phyloP scores from a whole-genome alignment of 2,329 filamentous ascomycete genomes.

The Myriosclerotinia duriaeana region DNA sequence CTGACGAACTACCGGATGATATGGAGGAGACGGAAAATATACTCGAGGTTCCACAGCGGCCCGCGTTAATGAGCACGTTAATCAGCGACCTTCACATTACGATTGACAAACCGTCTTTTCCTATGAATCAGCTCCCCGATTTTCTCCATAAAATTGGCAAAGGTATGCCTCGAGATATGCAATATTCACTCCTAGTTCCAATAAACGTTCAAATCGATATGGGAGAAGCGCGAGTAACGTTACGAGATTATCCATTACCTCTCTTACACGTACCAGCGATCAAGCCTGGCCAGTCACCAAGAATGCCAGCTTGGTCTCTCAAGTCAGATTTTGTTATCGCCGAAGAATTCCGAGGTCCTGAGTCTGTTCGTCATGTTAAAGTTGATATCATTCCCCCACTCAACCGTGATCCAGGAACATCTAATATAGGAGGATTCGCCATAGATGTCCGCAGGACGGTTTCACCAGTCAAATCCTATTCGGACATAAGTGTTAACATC shows the following conservation, averaged over 20 bases:
- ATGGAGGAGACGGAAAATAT: constrained; percentile 81
- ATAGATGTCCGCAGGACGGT: constrained; percentile 89
- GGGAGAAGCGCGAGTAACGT: constrained; percentile 80
- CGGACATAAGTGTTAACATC: constrained; percentile 86
- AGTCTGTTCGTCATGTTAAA: constrained; percentile 76
- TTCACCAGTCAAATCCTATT: constrained; percentile 93
- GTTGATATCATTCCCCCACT: constrained; percentile 81
- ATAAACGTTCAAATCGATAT: constrained; percentile 88
- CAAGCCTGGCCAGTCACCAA: constrained; percentile 73
- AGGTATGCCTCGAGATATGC: constrained; percentile 88
- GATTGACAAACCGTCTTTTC: constrained; percentile 91
- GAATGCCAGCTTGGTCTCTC: constrained; percentile 77
- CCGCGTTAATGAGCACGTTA: constrained; percentile 75
- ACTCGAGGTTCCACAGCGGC: constrained; percentile 79
- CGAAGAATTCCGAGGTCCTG: constrained; percentile 80
- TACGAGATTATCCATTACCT: constrained; percentile 92
- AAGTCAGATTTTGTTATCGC: constrained; percentile 92
- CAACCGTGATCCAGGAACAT: constrained; percentile 52
- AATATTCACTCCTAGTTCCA: constrained; percentile 85
- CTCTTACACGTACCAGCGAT: constrained; percentile 86
- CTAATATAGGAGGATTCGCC: constrained; percentile 66
- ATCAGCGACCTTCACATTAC: constrained; percentile 82
- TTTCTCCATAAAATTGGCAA: constrained; percentile 93
- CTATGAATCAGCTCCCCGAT: constrained; percentile 73
- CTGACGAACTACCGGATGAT: constrained; percentile 78